A percentile compares a stretch with the other conserved stretches of the same genome.
phyloP scores from a whole-genome alignment of 1,284 basidiomycete species.

The Sanguinoderma infundibulare region DNA sequence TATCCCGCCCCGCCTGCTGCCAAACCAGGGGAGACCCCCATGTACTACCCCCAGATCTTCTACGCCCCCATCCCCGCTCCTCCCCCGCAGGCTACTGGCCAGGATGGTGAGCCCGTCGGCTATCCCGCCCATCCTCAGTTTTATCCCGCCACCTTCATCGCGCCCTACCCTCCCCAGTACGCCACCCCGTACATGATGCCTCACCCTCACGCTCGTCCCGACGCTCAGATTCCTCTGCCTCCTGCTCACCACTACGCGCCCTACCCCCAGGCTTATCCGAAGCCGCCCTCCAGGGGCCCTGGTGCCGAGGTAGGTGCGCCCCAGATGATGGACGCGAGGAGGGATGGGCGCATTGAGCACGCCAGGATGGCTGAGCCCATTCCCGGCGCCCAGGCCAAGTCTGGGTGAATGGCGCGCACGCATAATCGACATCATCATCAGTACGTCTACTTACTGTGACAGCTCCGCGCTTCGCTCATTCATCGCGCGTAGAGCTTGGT shows the following conservation, averaged over 20 bases:
- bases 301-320: constrained; percentile 18
- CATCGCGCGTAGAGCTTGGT: constrained; percentile 2
- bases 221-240: constrained; percentile 42
- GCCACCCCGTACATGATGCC: constrained; percentile 53
- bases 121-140: constrained; percentile 51
- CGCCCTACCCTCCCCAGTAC: constrained; percentile 48
- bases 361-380: constrained; percentile 28
- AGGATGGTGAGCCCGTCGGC: constrained; percentile 49
- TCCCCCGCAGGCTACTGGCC: constrained; percentile 44
- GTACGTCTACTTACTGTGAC: constrained; percentile 11
- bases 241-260: constrained; percentile 37
- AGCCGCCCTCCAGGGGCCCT: constrained; percentile 26
- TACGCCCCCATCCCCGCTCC: constrained; percentile 47
- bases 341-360: constrained; percentile 28
- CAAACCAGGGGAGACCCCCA: constrained; percentile 55
- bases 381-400: constrained; percentile 24
- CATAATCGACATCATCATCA: constrained; percentile 1
- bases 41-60: constrained; percentile 52
- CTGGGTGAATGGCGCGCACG: constrained; percentile 9
- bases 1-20: constrained; percentile 48
- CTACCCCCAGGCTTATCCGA: constrained; percentile 33
- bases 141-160: constrained; percentile 55
- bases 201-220: constrained; percentile 41
- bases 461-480: constrained; percentile 11
- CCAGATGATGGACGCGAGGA: constrained; percentile 24